Base-by-base conservation (phyloP, 2,329 filamentous ascomycete species). In the Clarireedia paspali region DNA sequence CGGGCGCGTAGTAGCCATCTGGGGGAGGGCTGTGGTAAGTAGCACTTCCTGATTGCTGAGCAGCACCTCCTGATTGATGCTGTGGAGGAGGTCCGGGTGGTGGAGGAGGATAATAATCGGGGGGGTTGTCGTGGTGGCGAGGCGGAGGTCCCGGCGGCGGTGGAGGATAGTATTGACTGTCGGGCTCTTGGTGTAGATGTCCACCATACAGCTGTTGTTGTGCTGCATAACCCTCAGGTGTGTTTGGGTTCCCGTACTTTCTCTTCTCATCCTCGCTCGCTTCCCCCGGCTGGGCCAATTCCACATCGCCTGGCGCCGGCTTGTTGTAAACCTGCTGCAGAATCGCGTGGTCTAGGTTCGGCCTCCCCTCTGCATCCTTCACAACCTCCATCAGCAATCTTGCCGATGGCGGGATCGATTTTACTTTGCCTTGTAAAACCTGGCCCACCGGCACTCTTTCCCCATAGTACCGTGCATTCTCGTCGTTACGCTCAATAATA, bases 391-490 rank as follows among this genome's bases (percentile, higher is more conserved):
- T 61, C 53, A 66, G 57, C 12, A 62, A 74, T 49, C 73, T 73
- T 55, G 80, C 74, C 54, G 56, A 57, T 17, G 36, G 45, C 1
- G 64, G 64, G 36, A 59, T 27, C 24, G 57, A 53, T 20, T 44
- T 57, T 15, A 62, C 58, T 45, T 60, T 56, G 9, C 64, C 64
- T 3, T 59, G 51, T 26, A 87, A 68, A 48, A 87, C 87, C 45
- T 85, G 80, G 44, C 72, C 73, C 4, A 81, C 83, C 0, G 75
- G 72, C 49, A 87, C 74, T 34, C 75, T 75, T 65, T 87, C 77
- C 15, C 85, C 85, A 68, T 94, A 95, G 67, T 95, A 95, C 5
- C 81, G 80, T 47, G 89, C 85, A 66, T 96, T 96, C 67, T 91
- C 91, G 57, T 91, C 88, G 20, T 81, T 85, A 45, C 90, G 81